phyloP scores from a whole-genome alignment of 306 rosid species.

The Lithocarpus polystachyus region DNA sequence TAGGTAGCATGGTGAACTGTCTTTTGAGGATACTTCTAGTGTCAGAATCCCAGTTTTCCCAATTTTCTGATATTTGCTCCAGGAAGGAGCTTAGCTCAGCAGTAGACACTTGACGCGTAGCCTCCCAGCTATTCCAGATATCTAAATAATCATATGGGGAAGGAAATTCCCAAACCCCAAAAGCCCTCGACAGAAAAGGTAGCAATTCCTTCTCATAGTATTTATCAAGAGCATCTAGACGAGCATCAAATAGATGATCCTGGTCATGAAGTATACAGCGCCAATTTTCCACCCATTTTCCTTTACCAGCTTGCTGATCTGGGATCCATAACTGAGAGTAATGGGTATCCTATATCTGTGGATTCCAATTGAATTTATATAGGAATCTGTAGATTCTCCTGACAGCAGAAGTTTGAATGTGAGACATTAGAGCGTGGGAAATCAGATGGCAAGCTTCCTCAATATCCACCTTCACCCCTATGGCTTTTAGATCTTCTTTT shows the following conservation, averaged over 20 bases:
- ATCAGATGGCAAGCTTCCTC: constrained; percentile 17
- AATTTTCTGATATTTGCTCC: neutral
- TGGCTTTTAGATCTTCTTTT: constrained; percentile 4
- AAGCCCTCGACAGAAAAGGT: constrained; percentile 19
- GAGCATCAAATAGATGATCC: constrained; percentile 4
- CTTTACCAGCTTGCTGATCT: neutral
- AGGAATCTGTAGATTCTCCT: constrained; percentile 13
- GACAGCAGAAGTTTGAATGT: neutral
- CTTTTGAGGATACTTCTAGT: neutral
- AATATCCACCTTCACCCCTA: constrained; percentile 24
- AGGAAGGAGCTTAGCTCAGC: constrained; percentile 5
- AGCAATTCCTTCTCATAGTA: constrained; percentile 12
- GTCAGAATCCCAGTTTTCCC: neutral
- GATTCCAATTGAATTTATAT: constrained; percentile 3
- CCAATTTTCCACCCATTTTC: constrained; percentile 18
- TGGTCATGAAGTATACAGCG: constrained; percentile 12
- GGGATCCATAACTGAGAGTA: constrained; percentile 20
- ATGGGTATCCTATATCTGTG: neutral
- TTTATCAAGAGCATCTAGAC: constrained; percentile 4
- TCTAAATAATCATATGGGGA: constrained; percentile 7
- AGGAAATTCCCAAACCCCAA: constrained; percentile 9
- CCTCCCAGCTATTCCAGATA: constrained; percentile 24
- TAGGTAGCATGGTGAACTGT: constrained; percentile 7
- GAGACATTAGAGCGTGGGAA: neutral
- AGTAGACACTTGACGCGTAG: neutral